phyloP scores from a whole-genome alignment of 192 early-diverging fungal genomes.

The Entomortierella chlamydospora region DNA sequence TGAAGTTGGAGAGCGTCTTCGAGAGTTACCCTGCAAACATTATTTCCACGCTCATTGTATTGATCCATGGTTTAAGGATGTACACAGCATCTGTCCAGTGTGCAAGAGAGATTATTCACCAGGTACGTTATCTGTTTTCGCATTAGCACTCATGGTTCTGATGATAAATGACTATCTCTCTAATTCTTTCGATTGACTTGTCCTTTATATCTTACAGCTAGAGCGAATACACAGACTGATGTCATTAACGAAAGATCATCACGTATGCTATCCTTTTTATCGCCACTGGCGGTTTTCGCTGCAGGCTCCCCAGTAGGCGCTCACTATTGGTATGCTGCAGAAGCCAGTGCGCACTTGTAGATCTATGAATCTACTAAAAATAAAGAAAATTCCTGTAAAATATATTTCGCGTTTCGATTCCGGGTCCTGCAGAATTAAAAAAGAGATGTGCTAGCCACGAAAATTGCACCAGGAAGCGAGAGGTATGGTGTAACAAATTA shows the following conservation, averaged over 20 bases:
- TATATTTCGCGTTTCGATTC: too few species aligned
- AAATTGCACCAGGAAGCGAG: too few species aligned
- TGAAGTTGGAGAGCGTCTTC: conserved; percentile 59
- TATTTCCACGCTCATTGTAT: conserved; percentile 68
- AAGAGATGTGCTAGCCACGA: not conserved
- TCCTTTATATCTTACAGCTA: too few species aligned
- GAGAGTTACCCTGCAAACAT: conserved; percentile 65
- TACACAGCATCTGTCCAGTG: conserved; percentile 63
- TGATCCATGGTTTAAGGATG: conserved; percentile 64
- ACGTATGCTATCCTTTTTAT: conserved; percentile 7
- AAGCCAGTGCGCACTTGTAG: conserved; percentile 11
- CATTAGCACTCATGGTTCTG: too few species aligned
- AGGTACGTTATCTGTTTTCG: conserved; percentile 18
- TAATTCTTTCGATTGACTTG: too few species aligned
- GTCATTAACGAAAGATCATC: conserved; percentile 12
- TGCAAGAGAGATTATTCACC: conserved; percentile 55
- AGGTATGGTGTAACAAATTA: too few species aligned
- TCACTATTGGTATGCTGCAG: conserved; percentile 24
- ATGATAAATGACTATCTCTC: too few species aligned
- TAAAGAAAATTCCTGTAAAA: too few species aligned
- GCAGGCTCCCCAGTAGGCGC: conserved; percentile 6
- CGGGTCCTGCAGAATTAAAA: conserved; percentile 5
- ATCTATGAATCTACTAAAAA: too few species aligned
- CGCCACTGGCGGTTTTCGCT: conserved; percentile 18
- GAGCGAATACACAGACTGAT: not conserved